Evolutionary conservation across 306 rosid genomes (phyloP).

Genomic region (Trifolium dubium): DNA sequence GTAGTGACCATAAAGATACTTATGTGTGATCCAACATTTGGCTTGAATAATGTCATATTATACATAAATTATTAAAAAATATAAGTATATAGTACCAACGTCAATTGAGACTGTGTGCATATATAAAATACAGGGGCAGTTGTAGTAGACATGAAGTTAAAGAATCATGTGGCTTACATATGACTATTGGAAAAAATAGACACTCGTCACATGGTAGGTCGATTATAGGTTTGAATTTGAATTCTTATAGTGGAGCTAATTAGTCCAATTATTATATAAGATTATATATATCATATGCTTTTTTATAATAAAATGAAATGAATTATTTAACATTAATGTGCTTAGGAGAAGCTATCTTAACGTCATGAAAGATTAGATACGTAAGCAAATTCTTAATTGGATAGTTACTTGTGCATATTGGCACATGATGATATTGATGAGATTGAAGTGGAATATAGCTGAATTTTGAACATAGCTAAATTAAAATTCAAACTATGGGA

Average conservation of each 20-base stretch:
- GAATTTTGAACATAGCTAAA: too few species aligned
- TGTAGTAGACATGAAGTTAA: conserved; percentile 12
- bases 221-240: conserved; percentile 35
- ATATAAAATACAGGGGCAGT: not conserved
- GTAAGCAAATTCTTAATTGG: not conserved
- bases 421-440: not conserved
- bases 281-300: not conserved
- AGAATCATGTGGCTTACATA: conserved; percentile 13
- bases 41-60: not conserved
- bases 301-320: not conserved
- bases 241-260: conserved; percentile 29
- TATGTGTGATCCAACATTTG: not conserved
- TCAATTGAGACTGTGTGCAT: not conserved
- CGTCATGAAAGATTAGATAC: not conserved
- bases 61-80: not conserved
- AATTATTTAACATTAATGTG: conserved; percentile 1
- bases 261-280: conserved; percentile 26
- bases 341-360: not conserved
- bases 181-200: conserved; percentile 19
- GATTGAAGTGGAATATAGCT: too few species aligned
- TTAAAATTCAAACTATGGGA: too few species aligned
- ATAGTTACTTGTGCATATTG: not conserved
- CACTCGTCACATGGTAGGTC: conserved; percentile 52
- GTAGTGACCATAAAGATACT: not conserved
- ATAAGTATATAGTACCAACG: not conserved